Evolutionary conservation across 352 stramenopile species (phyloP).

Genomic region (Plasmopara halstedii): DNA sequence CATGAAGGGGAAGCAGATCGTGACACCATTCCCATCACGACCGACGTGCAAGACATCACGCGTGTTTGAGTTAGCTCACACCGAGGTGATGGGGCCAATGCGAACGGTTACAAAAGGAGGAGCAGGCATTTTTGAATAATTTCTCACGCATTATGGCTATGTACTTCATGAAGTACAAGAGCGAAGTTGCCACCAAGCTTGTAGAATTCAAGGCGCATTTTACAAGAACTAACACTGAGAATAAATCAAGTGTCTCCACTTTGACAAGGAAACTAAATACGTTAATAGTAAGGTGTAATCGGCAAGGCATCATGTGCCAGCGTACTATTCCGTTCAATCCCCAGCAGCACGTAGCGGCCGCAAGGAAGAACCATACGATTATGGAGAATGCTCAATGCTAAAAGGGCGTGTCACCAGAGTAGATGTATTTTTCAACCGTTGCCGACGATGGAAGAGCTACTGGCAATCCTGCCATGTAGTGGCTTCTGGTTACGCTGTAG

Average conservation of each 20-base stretch:
- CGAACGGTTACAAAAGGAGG: neutral
- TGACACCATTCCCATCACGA: too few species aligned
- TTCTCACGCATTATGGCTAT: neutral
- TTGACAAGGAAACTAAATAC: too few species aligned
- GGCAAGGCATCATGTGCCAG: too few species aligned
- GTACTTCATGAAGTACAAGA: neutral
- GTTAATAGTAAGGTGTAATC: neutral
- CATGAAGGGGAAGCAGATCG: too few species aligned
- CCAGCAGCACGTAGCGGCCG: neutral
- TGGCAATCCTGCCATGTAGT: too few species aligned
- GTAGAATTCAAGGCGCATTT: neutral
- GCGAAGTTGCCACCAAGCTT: neutral
- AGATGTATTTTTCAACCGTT: too few species aligned
- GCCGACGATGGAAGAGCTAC: too few species aligned
- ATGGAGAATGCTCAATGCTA: neutral
- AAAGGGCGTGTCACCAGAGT: too few species aligned
- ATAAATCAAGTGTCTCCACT: neutral
- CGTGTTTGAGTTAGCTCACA: too few species aligned
- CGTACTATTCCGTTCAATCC: neutral
- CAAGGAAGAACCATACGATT: neutral
- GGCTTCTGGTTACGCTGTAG: too few species aligned
- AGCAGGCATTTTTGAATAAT: neutral
- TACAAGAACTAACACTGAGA: neutral
- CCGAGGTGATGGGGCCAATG: neutral
- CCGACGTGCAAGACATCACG: too few species aligned